Evolutionary conservation across 2,329 filamentous ascomycete species (phyloP), one percentile per base, ranked within the genome.

Genomic region (Alternaria angustiovoidea): DNA sequence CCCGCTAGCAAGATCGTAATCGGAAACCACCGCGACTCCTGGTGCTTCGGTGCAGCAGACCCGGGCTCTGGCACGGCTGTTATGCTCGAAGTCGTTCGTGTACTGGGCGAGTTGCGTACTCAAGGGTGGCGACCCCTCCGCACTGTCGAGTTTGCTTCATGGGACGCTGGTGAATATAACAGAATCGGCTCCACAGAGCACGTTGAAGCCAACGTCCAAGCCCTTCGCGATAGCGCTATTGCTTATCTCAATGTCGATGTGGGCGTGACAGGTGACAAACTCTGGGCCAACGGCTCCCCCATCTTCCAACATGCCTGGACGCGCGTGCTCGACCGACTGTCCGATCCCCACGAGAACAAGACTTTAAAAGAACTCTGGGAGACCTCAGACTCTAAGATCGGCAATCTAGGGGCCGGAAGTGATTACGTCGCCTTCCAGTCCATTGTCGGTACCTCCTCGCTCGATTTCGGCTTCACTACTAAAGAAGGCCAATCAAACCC

Each of bases 121-220:
- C 87, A 88, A 58, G 94, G 94, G 54, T 99, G 95, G 95, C 87
- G 91, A 26, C 95, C 95, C 1, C 83, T 96, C 16, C 90, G 95
- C n/a, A 96, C 93, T 4, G 96, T 99, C 65, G 91, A 96, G 76
- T 98, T 99, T 78, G 93, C 94, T 73, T 97, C 92, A 34, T 99
- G 95, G 95, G 95, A 99, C 77, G 95, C 88, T 4, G 90, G 90
- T 68, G 93, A 94, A 78, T 98, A 97, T 81, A 97, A 97, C 78
- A 82, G 95, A 46, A 91, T 97, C 59, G 95, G 95, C 8, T 96
- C 93, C 11, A 98, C 95, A 2, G 95, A 99, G 77, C 94, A 91
- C 72, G 95, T 99, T 46, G 95, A 99, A 80, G 90, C 91, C 47
- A 89, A 94, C 67, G 83, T 93, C 28, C 88, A 94, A 0, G 77